Conservation (phyloP, 2,329 filamentous ascomycete genomes). For the Lachnellula hyalina region DNA sequence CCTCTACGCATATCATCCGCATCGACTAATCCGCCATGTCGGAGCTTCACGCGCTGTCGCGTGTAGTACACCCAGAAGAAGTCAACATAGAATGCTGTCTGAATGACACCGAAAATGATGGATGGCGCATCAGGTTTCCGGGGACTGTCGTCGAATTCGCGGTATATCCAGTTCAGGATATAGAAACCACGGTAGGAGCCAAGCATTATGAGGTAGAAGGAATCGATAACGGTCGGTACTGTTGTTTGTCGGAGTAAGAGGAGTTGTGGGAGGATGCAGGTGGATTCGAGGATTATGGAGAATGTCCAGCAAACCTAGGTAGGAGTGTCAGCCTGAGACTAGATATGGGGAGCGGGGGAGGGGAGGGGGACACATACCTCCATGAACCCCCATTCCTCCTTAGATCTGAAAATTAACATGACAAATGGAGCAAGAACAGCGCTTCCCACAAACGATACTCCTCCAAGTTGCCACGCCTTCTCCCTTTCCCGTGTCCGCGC, state of each 20-base stretch:
- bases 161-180: constrained; percentile 83
- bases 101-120: constrained; percentile 80
- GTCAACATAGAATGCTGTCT: constrained; percentile 85
- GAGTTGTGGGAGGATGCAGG: constrained; percentile 86
- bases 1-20: constrained; percentile 80
- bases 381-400: constrained; percentile 42
- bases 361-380: constrained; percentile 37
- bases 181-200: constrained; percentile 87
- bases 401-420: constrained; percentile 59
- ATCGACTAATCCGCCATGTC: constrained; percentile 82
- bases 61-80: constrained; percentile 98
- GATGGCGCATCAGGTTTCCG: constrained; percentile 65
- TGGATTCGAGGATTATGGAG: constrained; percentile 85
- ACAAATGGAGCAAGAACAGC: constrained; percentile 65
- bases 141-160: constrained; percentile 55
- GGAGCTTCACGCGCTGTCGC: constrained; percentile 87
- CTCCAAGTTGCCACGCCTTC: constrained; percentile 87
- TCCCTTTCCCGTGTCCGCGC: constrained; percentile 86
- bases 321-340: not conserved
- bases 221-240: constrained; percentile 92
- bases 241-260: constrained; percentile 90
- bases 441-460: constrained; percentile 60
- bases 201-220: constrained; percentile 86
- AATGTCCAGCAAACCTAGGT: constrained; percentile 75
- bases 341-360: not conserved